Evolutionary conservation across 805 yeast genomes (phyloP), one percentile per base, ranked within the genome.

Genomic region (Pichia occidentalis): DNA sequence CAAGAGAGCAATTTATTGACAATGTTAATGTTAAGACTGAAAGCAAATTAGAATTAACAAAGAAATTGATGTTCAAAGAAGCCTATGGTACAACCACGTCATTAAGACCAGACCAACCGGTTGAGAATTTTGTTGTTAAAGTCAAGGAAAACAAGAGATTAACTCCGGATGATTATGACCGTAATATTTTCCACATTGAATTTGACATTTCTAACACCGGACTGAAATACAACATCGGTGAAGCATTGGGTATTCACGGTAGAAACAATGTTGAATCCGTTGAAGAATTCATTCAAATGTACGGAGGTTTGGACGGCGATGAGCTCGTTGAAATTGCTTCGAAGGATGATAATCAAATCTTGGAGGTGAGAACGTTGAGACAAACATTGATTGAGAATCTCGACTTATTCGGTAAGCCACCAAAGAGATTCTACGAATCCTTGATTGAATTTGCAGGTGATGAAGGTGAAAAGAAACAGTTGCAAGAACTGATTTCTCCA

Each of bases 111-210:
- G 97, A 90, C 51, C 68, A 85, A 45, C 86, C 96, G 17, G 81
- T 83, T 35, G 69, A 80, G 57, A 87, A 84, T 65, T 87, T 78
- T 54, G 73, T 87, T 35, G 94, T 87, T 40, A 85, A 81, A 60
- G 97, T 90, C 37, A 82, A 86, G 61, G 92, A 84, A 57, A 88
- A 88, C 70, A 81, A 78, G 66, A 77, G 97, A 53, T 81, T 90
- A 45, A 90, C 97, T 14, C 97, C 97, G 5, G 55, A 53, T 25
- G 88, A 85, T 52, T 90, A 90, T 63, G 85, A 85, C 45, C 85
- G 97, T 67, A 84, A 90, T 64, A 88, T 90, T 52, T 90, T 90
- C 85, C 95, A 90, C 57, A 82, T 90, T 50, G 97, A 90, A 65
- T 86, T 90, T 50, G 97, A 90, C 58, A 75, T 80, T 56, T 63